Base-by-base conservation (phyloP, 495 filamentous ascomycete species). In the Penicillium ucsense region DNA sequence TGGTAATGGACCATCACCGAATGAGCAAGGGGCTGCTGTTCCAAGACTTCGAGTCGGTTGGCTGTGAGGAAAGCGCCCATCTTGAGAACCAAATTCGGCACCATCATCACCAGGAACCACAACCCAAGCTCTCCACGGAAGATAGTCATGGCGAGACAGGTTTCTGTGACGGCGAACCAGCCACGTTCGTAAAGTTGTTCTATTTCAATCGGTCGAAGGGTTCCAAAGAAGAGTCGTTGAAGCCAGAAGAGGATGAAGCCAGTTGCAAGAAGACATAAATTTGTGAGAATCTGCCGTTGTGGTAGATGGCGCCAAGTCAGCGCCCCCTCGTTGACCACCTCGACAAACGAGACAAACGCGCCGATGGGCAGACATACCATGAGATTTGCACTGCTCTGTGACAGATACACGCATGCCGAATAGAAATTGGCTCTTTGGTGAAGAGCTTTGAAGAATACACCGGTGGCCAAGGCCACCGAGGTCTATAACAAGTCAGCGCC, bases 11-110 rank as follows among this genome's bases (percentile, higher is more conserved):
- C 96, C n/a, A 94, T 64, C 9, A 82, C 76, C 5, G 90, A 89
- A 64, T 94, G 95, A 3, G 85, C 78, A 2, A 91, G 90, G 4
- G 91, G 92, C 66, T 95, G 91, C 62, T 96, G 94, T 63, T 98
- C 94, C 45, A 96, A 71, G 41, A 89, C 78, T 63, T 98, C 92
- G 43, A 98, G 89, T 35, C 94, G 83, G 5, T 89, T 91, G 62
- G 94, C 90, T 30, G 88, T 88, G 53, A 98, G 94, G 94, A 94
- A 98, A 31, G 87, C 87, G 88, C 94, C 97, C 38, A 97, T 89
- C 66, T 95, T 96, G 38, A 88, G 89, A 30, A 85, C 86, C 39
- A 97, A 74, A n/a, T 97, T 75, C 34, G 81, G 81, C 10, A 92
- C 85, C 59, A 97, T 96, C 91, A 97, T 97, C 53, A 92, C 79